phyloP scores from a whole-genome alignment of 2,329 filamentous ascomycete species.

The Fusarium secorum region DNA sequence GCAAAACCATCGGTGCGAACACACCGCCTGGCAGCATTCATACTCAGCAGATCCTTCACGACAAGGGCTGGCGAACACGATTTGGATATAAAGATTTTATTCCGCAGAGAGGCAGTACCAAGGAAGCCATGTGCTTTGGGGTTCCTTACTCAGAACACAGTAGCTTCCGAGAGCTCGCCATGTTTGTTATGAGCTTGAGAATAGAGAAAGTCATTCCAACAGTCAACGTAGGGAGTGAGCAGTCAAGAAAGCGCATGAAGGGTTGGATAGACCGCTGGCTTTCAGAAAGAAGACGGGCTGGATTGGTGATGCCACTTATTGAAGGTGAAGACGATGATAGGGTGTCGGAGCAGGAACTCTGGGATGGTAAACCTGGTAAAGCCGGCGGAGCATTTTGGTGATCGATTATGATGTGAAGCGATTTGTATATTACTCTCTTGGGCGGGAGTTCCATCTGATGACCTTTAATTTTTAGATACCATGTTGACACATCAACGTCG shows the following conservation, averaged over 20 bases:
- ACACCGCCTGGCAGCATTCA: conserved; percentile 59
- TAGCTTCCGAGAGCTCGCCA: conserved; percentile 90
- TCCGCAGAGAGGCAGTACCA: conserved; percentile 83
- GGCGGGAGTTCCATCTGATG: not conserved
- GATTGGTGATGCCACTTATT: conserved; percentile 56
- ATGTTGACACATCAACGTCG: not conserved
- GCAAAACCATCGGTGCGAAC: conserved; percentile 62
- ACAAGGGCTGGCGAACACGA: conserved; percentile 75
- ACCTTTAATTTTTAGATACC: not conserved
- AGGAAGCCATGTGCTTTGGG: conserved; percentile 85
- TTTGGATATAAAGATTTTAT: conserved; percentile 77
- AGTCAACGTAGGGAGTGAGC: conserved; percentile 77
- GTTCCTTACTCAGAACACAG: conserved; percentile 97
- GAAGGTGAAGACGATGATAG: conserved; percentile 49
- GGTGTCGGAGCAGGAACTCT: conserved; percentile 44
- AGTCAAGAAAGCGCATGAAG: conserved; percentile 67
- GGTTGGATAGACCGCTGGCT: conserved; percentile 71
- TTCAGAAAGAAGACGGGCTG: conserved; percentile 63
- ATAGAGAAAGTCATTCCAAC: conserved; percentile 94
- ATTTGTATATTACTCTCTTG: not conserved
- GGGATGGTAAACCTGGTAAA: conserved; percentile 51
- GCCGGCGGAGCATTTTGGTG: conserved; percentile 53
- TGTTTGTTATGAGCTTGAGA: conserved; percentile 87
- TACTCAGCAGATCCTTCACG: conserved; percentile 61
- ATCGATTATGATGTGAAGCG: not conserved